These are phyloP conservation scores for Gastrolobium villosum DNA, from an alignment of 306 rosid species.

Conservation along the genomic window DNA sequence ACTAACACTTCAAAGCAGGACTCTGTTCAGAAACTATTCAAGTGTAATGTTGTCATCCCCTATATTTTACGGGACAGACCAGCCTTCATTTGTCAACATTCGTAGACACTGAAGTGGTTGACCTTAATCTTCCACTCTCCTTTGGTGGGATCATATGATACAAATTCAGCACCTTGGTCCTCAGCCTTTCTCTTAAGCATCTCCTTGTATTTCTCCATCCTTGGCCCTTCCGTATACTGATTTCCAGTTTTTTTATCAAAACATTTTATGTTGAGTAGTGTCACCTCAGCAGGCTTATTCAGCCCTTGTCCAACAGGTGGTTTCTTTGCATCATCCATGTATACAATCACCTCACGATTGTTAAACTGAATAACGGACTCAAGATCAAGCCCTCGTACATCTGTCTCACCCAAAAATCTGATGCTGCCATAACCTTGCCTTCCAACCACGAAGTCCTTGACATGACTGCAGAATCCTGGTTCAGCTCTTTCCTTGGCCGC, in stretches of 20 bases:
- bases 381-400: conserved; percentile 89
- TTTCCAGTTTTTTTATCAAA: conserved; percentile 80
- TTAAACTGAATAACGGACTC: conserved; percentile 91
- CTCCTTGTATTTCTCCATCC: conserved; percentile 82
- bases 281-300: conserved; percentile 97
- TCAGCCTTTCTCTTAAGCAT: conserved; percentile 93
- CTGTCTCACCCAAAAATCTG: conserved; percentile 91
- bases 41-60: conserved; percentile 25
- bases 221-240: conserved; percentile 81
- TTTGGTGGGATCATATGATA: conserved; percentile 74
- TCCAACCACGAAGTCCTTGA: conserved; percentile 91
- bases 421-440: conserved; percentile 93
- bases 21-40: conserved; percentile 43
- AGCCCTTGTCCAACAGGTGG: conserved; percentile 98
- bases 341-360: conserved; percentile 93
- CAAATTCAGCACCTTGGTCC: conserved; percentile 94
- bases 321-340: conserved; percentile 89
- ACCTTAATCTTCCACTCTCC: conserved; percentile 98
- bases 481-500: conserved; percentile 99
- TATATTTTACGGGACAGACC: background rate
- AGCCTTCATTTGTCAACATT: conserved; percentile 24
- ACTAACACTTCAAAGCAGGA: conserved; percentile 35
- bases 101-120: conserved; percentile 77
- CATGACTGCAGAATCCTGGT: conserved; percentile 88
- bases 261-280: conserved; percentile 90